Evolutionary conservation across 2,329 filamentous ascomycete species (phyloP), one percentile per base, ranked within the genome.

Genomic region (Colletotrichum karsti): DNA sequence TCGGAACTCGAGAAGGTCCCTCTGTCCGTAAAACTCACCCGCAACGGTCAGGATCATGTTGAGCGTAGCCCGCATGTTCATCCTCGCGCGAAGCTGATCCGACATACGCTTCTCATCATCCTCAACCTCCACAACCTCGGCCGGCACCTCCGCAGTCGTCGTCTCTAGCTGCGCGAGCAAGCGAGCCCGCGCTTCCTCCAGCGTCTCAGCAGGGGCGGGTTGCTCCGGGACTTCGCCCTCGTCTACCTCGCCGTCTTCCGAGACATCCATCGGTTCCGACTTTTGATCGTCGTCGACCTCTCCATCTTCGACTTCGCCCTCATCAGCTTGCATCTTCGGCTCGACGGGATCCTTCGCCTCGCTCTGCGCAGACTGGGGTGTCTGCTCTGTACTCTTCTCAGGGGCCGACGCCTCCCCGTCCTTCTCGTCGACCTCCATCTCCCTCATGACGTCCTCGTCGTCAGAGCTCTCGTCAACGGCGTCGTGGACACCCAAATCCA

Each of bases 41-140:
- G 92, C 91, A 37, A 98, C 87, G 0, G 93, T 96, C 72, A 98
- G 83, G 59, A 98, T 93, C 93, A 97, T 97, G 80, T 97, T 95
- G 35, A 98, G 84, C 42, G 94, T 94, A n/a, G 90, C 91, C 28
- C 88, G 84, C 82, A 84, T 85, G 76, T 86, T 88, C 73, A 83
- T 79, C 41, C 80, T 81, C 41, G 77, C 77, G n/a, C 82, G 77
- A 37, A 72, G 72, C 4, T 75, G 73, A 3, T 70, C 72, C 35
- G 53, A 28, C 13, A 30, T 28, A n/a, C 24, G 24, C 5, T 13
- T 46, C 42, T 50, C 26, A 18, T 13, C 46, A 18, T 24, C 46
- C 5, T 74, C 71, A 2, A 33, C 65, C 12, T 67, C 55, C 3
- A 33, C 59, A 20, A 26, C 37, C 5, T 74, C 71, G 22, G 76